Evolutionary conservation across 345 rosid genomes (phyloP).

Genomic region (Arabis hirsuta): DNA sequence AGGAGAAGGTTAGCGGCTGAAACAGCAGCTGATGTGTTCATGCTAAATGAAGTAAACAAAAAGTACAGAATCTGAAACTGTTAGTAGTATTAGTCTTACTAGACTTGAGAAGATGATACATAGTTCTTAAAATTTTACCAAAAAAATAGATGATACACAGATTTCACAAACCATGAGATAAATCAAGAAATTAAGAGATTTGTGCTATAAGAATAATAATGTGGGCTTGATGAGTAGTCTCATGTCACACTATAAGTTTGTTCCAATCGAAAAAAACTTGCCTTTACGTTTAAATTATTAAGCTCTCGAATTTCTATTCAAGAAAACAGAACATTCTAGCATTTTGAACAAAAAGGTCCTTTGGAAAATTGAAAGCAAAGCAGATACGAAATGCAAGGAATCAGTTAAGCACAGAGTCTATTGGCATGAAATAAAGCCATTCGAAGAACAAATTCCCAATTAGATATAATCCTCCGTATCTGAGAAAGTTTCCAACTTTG

Average conservation of each 20-base stretch:
- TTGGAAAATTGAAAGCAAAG: background rate
- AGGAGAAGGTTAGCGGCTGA: conserved; percentile 70
- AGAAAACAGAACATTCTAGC: background rate
- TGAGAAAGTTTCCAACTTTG: background rate
- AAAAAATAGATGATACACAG: conserved; percentile 8
- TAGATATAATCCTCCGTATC: conserved; percentile 13
- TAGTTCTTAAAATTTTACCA: no score
- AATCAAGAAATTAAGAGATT: background rate
- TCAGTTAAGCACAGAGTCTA: background rate
- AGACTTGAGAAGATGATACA: conserved; percentile 7
- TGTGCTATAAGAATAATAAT: background rate
- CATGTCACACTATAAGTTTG: background rate
- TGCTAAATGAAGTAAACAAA: conserved; percentile 40
- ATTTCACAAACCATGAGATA: background rate
- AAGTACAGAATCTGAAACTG: no score
- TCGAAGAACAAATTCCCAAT: background rate
- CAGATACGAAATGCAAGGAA: background rate
- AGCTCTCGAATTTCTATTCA: background rate
- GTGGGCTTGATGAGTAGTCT: background rate
- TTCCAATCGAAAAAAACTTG: background rate
- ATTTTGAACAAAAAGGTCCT: background rate
- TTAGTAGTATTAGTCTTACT: background rate
- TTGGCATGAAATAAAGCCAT: background rate
- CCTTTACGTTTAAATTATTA: background rate
- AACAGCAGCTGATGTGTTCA: conserved; percentile 64